Base-by-base conservation (phyloP, 306 rosid genomes). In the Alnus glutinosa region DNA sequence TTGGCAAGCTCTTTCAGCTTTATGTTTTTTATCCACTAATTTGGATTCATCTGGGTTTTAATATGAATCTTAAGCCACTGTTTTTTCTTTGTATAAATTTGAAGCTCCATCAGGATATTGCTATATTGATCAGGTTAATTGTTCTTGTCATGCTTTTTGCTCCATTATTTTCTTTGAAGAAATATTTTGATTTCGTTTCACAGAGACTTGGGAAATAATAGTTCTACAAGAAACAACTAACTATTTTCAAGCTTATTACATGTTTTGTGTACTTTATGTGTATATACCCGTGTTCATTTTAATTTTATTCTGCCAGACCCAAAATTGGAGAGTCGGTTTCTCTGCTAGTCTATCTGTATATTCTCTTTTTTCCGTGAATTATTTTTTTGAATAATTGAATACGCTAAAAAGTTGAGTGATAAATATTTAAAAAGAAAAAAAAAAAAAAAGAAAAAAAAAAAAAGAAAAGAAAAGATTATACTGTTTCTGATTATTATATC, bases 1-100 rank as follows among this genome's bases (percentile, higher is more conserved):
- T 34, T 11, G 28, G 44, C 14, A 59, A 69, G 28, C 46, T 30
- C 74, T 37, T 78, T 70, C 49, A 57, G 77, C 71, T n/a, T 78
- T 78, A 13, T 55, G 42, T 63, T 76, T 36, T 52, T 71, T 55
- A 30, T 15, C 36, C 78, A 63, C 63, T 72, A 32, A 64, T 23
- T 52, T 8, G 70, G 78, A 30, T 42, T 55, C 57, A 39, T 42
- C 73, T 5, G 7, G 11, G 55, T 82, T 48, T 63, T 30, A 52
- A 11, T 19, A 37, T 7, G 46, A 66, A 47, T 76, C 69, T 64
- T 52, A 48, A 59, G 54, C 68, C 5, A 70, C 48, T 39, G 1
- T 74, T 64, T 79, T 42, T 32, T 32, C 44, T 32, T 32, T 54
- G 59, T 14, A 14, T 12, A 62, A 62, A 30, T 62, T 62, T 32